Evolutionary conservation across 129 eudicot species (phyloP).

Genomic region (Chrysanthemum makinoi): DNA sequence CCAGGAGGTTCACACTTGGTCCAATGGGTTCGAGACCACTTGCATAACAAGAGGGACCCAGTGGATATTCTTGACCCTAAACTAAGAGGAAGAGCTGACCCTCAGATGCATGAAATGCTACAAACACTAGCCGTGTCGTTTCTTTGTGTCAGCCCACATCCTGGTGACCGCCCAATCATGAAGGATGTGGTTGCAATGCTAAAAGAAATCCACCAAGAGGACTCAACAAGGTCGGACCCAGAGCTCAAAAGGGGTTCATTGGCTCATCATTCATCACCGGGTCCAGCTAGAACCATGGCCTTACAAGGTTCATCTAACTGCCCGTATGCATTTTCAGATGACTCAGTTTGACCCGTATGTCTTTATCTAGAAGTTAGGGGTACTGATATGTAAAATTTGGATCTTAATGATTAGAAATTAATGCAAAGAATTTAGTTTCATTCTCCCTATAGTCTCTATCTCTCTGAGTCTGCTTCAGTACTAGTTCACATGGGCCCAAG

Average conservation of each 20-base stretch:
- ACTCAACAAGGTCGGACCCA: constrained; percentile 40
- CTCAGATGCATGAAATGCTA: constrained; percentile 95
- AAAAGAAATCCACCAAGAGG: constrained; percentile 72
- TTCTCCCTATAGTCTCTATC: constrained; percentile 14
- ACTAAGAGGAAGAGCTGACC: constrained; percentile 87
- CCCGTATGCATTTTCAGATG: constrained; percentile 85
- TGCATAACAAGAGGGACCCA: constrained; percentile 62
- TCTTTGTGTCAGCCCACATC: constrained; percentile 73
- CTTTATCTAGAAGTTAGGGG: constrained; percentile 8
- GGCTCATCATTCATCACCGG: constrained; percentile 39
- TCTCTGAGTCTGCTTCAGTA: constrained; percentile 24
- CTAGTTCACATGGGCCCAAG: constrained; percentile 41
- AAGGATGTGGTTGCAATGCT: constrained; percentile 97
- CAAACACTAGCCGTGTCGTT: constrained; percentile 92
- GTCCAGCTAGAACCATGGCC: constrained; percentile 46
- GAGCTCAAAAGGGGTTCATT: constrained; percentile 50
- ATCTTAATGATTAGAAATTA: constrained; percentile 40
- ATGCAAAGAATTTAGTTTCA: constrained; percentile 24
- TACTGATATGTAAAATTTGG: constrained; percentile 13
- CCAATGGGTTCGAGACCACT: constrained; percentile 85
- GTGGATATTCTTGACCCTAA: constrained; percentile 72
- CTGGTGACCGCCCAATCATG: constrained; percentile 88
- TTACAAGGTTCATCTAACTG: constrained; percentile 74
- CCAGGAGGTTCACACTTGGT: constrained; percentile 91
- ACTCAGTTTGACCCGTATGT: constrained; percentile 42